Evolutionary conservation across 495 filamentous ascomycete species (phyloP).

Genomic region (Hyaloscypha hepaticicola): DNA sequence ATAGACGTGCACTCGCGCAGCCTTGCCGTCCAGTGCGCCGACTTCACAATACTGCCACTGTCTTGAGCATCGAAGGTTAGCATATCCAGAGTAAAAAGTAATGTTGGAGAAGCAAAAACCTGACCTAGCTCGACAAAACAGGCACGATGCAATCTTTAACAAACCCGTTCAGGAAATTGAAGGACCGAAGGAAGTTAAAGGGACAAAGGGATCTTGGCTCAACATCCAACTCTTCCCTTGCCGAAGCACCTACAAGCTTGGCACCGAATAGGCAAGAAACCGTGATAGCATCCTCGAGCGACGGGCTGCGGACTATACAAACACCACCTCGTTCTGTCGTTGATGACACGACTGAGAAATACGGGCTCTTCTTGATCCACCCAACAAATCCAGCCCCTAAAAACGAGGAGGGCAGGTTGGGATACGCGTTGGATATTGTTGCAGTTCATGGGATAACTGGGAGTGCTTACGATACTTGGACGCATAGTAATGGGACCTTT

Average conservation of each 20-base stretch:
- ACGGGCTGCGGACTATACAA: background rate
- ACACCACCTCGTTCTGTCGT: background rate
- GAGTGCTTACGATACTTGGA: constrained; percentile 23
- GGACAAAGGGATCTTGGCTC: background rate
- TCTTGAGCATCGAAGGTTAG: background rate
- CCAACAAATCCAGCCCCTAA: background rate
- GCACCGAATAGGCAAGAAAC: background rate
- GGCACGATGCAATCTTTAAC: background rate
- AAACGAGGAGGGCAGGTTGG: background rate
- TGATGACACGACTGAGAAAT: background rate
- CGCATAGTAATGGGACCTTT: constrained; percentile 7
- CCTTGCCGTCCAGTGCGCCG: background rate
- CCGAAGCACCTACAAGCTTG: background rate
- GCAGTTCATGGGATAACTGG: constrained; percentile 26
- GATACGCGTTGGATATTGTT: constrained; percentile 21
- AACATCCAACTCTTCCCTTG: background rate
- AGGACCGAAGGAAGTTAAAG: background rate
- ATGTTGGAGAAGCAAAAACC: background rate
- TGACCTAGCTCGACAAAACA: background rate
- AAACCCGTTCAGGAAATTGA: background rate
- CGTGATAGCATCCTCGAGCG: background rate
- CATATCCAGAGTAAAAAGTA: background rate
- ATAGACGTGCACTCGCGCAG: background rate
- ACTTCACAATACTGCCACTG: background rate
- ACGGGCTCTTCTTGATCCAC: background rate